Conservation (phyloP, 129 eudicot genomes). For the Chrysanthemum seticuspe region DNA sequence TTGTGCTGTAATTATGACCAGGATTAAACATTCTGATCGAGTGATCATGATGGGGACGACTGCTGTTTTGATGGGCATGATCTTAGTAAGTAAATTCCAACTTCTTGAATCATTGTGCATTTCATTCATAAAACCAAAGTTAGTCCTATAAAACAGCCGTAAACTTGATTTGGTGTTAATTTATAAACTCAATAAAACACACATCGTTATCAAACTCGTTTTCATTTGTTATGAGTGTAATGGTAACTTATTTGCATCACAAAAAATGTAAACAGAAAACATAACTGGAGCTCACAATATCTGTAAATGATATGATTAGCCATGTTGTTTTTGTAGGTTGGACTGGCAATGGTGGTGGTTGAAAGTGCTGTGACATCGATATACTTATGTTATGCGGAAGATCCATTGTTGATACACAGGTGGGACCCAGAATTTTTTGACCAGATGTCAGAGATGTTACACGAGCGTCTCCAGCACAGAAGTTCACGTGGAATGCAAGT, state of each 20-base stretch:
- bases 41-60: slow-evolving; percentile 81
- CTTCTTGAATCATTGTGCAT: not conserved
- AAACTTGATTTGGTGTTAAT: not conserved
- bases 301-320: no score
- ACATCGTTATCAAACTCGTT: no score
- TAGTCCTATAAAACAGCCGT: not conserved
- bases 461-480: slow-evolving; percentile 82
- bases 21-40: slow-evolving; percentile 59
- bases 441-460: slow-evolving; percentile 75
- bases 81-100: slow-evolving; percentile 47
- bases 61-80: slow-evolving; percentile 89
- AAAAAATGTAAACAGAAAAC: not conserved
- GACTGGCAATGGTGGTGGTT: slow-evolving; percentile 86
- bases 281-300: not conserved
- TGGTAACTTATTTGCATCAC: no score
- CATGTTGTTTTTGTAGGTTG: slow-evolving; percentile 44
- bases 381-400: slow-evolving; percentile 85
- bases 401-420: slow-evolving; percentile 69
- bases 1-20: slow-evolving; percentile 66
- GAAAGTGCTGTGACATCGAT: slow-evolving; percentile 94
- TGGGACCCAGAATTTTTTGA: slow-evolving; percentile 80
- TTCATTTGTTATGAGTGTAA: no score
- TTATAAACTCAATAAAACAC: no score
- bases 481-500: slow-evolving; percentile 77
- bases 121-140: not conserved